A percentile compares a stretch with the other conserved stretches of the same genome.
phyloP scores from a whole-genome alignment of 257 asterid species.

The Nicotiana noctiflora region DNA sequence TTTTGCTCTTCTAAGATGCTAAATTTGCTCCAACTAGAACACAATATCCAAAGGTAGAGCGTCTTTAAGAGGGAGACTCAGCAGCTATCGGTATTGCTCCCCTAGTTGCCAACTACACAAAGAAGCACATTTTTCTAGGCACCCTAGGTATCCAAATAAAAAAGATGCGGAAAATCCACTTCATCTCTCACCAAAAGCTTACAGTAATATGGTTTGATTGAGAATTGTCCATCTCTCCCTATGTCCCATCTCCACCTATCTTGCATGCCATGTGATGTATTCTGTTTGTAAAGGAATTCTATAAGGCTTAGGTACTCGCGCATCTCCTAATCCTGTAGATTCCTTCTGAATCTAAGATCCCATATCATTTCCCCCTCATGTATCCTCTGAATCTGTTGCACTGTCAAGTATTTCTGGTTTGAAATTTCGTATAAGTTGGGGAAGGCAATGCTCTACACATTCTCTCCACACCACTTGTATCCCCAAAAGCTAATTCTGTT shows the following conservation, averaged over 20 bases:
- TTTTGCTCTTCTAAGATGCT: background rate
- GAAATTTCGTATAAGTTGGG: too few species aligned
- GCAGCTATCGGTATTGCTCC: background rate
- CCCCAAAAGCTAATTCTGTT: too few species aligned
- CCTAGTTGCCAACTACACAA: background rate
- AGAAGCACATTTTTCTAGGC: background rate
- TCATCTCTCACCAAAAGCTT: background rate
- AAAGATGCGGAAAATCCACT: background rate
- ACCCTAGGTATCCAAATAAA: background rate
- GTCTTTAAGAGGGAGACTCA: background rate
- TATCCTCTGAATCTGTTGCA: too few species aligned
- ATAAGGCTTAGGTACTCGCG: too few species aligned
- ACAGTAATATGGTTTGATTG: background rate
- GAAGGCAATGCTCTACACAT: too few species aligned
- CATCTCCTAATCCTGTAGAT: too few species aligned
- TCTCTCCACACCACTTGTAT: too few species aligned
- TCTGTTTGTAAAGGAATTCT: background rate
- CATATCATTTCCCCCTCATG: too few species aligned
- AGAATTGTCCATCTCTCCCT: background rate
- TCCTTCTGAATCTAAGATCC: too few species aligned
- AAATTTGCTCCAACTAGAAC: background rate
- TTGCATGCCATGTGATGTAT: background rate
- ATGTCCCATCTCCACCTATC: background rate
- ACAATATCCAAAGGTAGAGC: background rate
- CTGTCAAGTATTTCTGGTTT: too few species aligned